These are phyloP conservation scores for Penicillium olsonii DNA, from an alignment of 2,329 filamentous ascomycete genomes.

Conservation along the genomic window DNA sequence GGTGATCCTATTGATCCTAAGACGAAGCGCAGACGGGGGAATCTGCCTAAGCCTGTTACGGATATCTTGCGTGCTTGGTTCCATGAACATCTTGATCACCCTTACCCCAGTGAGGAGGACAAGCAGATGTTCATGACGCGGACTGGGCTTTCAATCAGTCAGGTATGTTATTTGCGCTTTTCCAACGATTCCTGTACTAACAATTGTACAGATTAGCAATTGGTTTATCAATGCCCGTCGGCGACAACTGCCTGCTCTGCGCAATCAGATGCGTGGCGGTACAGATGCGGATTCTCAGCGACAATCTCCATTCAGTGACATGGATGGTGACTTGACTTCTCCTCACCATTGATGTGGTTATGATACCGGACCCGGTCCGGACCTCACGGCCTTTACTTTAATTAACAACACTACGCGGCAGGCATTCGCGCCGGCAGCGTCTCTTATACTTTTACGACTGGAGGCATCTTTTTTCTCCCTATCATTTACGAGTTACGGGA, in stretches of 20 bases:
- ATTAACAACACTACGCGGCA: constrained; percentile 17
- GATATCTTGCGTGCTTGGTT: constrained; percentile 82
- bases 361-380: background rate
- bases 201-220: constrained; percentile 49
- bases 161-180: constrained; percentile 36
- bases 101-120: constrained; percentile 85
- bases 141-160: constrained; percentile 76
- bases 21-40: constrained; percentile 68
- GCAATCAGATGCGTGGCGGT: constrained; percentile 44
- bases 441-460: constrained; percentile 22
- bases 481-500: constrained; percentile 22
- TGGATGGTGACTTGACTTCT: constrained; percentile 32
- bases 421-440: constrained; percentile 23
- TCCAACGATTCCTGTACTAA: constrained; percentile 6
- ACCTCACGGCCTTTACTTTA: constrained; percentile 11
- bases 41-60: constrained; percentile 87
- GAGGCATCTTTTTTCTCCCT: constrained; percentile 5
- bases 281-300: constrained; percentile 32
- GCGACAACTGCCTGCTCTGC: constrained; percentile 49
- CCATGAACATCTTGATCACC: constrained; percentile 71
- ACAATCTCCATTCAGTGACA: constrained; percentile 39
- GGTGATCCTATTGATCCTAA: constrained; percentile 41
- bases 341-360: constrained; percentile 24
- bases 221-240: constrained; percentile 56
- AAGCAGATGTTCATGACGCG: constrained; percentile 77